phyloP scores from a whole-genome alignment of 2,329 filamentous ascomycete genomes.

The Fusarium aywerte region DNA sequence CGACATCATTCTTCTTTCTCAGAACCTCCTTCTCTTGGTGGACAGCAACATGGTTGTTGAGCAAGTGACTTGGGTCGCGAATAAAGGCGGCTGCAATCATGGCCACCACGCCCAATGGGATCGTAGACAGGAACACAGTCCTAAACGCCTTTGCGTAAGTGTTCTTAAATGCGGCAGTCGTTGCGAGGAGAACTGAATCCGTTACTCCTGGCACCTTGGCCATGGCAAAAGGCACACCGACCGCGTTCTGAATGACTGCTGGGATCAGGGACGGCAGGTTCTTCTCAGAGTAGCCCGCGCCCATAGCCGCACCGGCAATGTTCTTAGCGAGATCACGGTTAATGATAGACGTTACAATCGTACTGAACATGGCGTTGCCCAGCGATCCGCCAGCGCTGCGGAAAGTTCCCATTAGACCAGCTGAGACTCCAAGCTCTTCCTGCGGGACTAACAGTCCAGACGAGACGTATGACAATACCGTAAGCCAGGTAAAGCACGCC shows the following conservation, averaged over 20 bases:
- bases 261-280: slow-evolving; percentile 2
- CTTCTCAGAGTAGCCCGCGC: not conserved
- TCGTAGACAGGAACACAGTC: slow-evolving; percentile 15
- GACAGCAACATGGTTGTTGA: slow-evolving; percentile 20
- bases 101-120: not conserved
- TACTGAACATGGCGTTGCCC: slow-evolving; percentile 22
- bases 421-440: slow-evolving; percentile 11
- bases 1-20: slow-evolving; percentile 6
- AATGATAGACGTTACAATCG: slow-evolving; percentile 6
- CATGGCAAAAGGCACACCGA: slow-evolving; percentile 12
- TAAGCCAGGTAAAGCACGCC: slow-evolving; percentile 14
- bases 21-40: slow-evolving; percentile 17
- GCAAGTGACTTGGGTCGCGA: slow-evolving; percentile 10
- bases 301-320: slow-evolving; percentile 9
- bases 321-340: slow-evolving; percentile 7
- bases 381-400: slow-evolving; percentile 18
- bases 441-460: slow-evolving; percentile 10
- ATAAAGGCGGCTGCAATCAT: slow-evolving; percentile 9
- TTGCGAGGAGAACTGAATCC: slow-evolving; percentile 5
- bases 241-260: slow-evolving; percentile 9
- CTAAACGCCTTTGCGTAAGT: slow-evolving; percentile 7
- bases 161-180: slow-evolving; percentile 6
- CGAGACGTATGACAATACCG: slow-evolving; percentile 11
- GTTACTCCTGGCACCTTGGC: slow-evolving; percentile 18
- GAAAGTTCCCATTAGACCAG: slow-evolving; percentile 14